A percentile compares a stretch with the other conserved stretches of the same genome.
Conservation (phyloP, 495 filamentous ascomycete genomes). For the Annulohypoxylon nitens region DNA sequence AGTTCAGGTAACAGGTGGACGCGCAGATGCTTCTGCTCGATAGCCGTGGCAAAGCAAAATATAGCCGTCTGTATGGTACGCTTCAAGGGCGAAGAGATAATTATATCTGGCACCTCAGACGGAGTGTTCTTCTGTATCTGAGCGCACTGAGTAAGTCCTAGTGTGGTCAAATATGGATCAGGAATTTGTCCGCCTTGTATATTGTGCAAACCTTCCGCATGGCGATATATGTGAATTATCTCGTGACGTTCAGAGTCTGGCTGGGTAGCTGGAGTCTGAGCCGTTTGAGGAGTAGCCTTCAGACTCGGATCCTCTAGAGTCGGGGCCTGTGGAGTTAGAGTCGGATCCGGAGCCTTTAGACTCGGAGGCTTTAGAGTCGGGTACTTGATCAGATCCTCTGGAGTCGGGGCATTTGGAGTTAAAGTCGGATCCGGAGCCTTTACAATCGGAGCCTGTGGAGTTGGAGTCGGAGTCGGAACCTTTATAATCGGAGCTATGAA, state of each 20-base stretch:
- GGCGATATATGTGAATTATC: conserved; percentile 62
- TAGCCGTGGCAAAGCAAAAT: conserved; percentile 68
- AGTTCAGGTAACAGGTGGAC: conserved; percentile 75
- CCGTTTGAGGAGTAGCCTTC: too few species aligned
- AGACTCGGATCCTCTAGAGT: too few species aligned
- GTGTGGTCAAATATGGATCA: conserved; percentile 82
- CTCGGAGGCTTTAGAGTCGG: too few species aligned
- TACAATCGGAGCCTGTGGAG: too few species aligned
- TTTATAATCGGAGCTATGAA: too few species aligned
- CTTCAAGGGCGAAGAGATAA: conserved; percentile 83
- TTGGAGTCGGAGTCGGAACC: too few species aligned
- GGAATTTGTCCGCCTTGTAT: conserved; percentile 65
- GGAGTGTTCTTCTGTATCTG: conserved; percentile 68
- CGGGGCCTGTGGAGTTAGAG: too few species aligned
- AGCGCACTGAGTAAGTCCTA: conserved; percentile 80
- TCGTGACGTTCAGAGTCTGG: background rate
- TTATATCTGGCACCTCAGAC: conserved; percentile 64
- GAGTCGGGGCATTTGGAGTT: too few species aligned
- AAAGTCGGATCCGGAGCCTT: too few species aligned
- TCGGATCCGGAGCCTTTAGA: too few species aligned
- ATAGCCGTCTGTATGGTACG: conserved; percentile 85
- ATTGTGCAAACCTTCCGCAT: conserved; percentile 80
- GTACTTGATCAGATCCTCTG: too few species aligned
- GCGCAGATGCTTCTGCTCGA: conserved; percentile 52
- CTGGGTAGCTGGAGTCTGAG: too few species aligned